A percentile compares a stretch with the other conserved stretches of the same genome.
phyloP scores from a whole-genome alignment of 2,329 filamentous ascomycete species.

The Colletotrichum orbiculare region DNA sequence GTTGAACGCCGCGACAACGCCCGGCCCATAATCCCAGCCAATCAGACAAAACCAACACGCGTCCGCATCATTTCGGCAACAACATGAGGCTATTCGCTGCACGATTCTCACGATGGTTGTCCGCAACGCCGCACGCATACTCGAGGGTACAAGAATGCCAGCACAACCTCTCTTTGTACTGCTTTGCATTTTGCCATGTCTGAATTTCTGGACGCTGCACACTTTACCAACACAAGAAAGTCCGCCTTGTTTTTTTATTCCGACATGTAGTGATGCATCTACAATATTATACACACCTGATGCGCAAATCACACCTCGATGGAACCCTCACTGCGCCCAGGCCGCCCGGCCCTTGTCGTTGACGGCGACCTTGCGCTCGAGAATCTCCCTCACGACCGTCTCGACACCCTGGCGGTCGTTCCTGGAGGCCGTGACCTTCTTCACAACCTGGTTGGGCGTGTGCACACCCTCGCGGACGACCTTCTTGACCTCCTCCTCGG shows the following conservation, averaged over 20 bases:
- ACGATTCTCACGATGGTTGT: neutral
- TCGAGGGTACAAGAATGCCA: too few relatives aligned
- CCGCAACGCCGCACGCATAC: too few relatives aligned
- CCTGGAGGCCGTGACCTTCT: conserved; percentile 69
- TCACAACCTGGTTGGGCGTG: conserved; percentile 68
- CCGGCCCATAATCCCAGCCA: neutral
- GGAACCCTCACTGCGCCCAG: conserved; percentile 46
- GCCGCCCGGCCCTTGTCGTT: conserved; percentile 55
- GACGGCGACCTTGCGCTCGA: conserved; percentile 69
- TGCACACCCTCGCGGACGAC: conserved; percentile 53
- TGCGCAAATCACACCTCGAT: conserved; percentile 8
- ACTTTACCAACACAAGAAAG: neutral
- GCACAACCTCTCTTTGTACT: too few relatives aligned
- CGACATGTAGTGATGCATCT: conserved; percentile 33
- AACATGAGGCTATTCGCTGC: conserved; percentile 9
- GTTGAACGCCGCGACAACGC: neutral
- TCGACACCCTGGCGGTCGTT: conserved; percentile 75
- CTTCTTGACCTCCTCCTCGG: conserved; percentile 69
- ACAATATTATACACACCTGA: conserved; percentile 35
- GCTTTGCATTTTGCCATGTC: too few relatives aligned
- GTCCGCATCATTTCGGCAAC: neutral
- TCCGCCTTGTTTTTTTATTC: conserved; percentile 24
- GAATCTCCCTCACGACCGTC: conserved; percentile 75
- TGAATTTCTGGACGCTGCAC: too few relatives aligned
- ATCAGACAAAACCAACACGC: conserved; percentile 12